Evolutionary conservation across 306 rosid species (phyloP), one percentile per base, ranked within the genome.

Genomic region (Prunus padus): DNA sequence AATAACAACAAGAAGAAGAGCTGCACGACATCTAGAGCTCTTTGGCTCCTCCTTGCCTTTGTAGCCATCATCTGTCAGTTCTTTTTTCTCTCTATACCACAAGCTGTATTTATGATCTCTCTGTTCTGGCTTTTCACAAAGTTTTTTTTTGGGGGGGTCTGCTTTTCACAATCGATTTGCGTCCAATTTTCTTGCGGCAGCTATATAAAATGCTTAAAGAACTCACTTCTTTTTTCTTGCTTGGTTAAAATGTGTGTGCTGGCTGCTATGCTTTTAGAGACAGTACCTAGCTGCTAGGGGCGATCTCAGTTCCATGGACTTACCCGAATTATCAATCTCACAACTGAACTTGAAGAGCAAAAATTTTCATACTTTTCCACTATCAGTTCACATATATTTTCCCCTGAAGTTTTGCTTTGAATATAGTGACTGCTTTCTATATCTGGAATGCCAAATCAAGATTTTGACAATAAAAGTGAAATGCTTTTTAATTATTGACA

Each of bases 21-120:
- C 42, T 50, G 78, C 67, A 71, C 23, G 2, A 15, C 31, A 4
- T 3, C 42, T 25, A 69, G 59, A 22, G 33, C 82, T 71, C 72
- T 82, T 30, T 68, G 54, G 62, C 70, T 74, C 30, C 77, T 88
- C 42, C 68, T 84, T 23, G 45, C 84, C 11, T 46, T 82, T 20
- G 0, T 83, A 55, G 70, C 78, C 67, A 62, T 62, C 68, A 57
- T 77, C 14, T 57, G 92, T 88, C 11, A 77, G 86, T 68, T 67
- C 22, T 78, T 30, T 51, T 3, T 15, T 63, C 50, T 73, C 56
- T 50, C n/a, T 51, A 26, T 26, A 7, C 19, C 6, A 47, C 42
- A 37, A 37, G 9, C 9, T 16, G 54, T 16, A 5, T 55, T 14
- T 26, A 10, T 8, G 60, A 25, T 44, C 25, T 19, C 20, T 4